Percentiles rank a stretch among this genome's conserved stretches.
Conservation (phyloP, 1,284 basidiomycete species). For the Cryptococcus sp. region DNA sequence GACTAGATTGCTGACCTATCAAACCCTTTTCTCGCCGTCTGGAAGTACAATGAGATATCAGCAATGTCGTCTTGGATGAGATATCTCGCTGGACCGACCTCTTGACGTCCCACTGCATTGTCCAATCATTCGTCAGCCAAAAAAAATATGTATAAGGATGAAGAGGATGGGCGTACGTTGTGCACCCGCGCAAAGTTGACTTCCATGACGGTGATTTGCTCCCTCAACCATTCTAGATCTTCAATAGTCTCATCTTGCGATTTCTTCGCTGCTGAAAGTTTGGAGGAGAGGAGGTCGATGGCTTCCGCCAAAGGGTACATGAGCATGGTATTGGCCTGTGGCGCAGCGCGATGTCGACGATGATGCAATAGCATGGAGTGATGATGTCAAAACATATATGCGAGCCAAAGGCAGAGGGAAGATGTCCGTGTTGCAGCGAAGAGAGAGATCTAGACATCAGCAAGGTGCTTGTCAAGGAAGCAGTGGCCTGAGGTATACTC, state of each 20-base stretch:
- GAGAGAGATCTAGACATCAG: not conserved
- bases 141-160: no score
- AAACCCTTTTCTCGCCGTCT: slow-evolving; percentile 22
- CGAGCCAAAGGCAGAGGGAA: not conserved
- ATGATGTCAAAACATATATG: no score
- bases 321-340: slow-evolving; percentile 93
- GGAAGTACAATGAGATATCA: no score
- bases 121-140: not conserved
- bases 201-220: slow-evolving; percentile 97
- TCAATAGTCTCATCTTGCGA: slow-evolving; percentile 72
- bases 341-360: slow-evolving; percentile 7
- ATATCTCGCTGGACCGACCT: slow-evolving; percentile 16
- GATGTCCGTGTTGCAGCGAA: not conserved
- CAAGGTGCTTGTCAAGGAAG: not conserved
- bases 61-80: no score
- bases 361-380: not conserved
- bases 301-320: slow-evolving; percentile 87
- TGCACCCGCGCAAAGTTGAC: slow-evolving; percentile 96
- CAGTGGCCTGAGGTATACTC: slow-evolving; percentile 49
- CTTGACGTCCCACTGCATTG: slow-evolving; percentile 52
- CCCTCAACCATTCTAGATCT: slow-evolving; percentile 89
- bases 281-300: slow-evolving; percentile 70
- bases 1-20: slow-evolving; percentile 13
- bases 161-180: slow-evolving; percentile 58
- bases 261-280: slow-evolving; percentile 73